These are phyloP conservation scores for Ustilago bromivora DNA, from an alignment of 1,284 basidiomycete species.

Conservation along the genomic window DNA sequence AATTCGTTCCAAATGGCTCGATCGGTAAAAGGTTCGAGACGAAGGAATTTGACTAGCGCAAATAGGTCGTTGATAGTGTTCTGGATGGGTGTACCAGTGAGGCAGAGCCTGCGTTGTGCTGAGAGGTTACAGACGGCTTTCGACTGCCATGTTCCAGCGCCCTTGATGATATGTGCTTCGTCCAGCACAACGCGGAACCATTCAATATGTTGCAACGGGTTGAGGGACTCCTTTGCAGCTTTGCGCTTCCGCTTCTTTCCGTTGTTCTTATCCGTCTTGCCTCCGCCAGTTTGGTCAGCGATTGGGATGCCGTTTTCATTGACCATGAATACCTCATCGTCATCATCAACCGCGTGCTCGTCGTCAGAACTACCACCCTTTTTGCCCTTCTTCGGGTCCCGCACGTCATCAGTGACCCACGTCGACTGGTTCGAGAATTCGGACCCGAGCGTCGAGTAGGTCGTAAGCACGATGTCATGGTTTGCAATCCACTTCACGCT, in stretches of 20 bases:
- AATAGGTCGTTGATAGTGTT: slow-evolving; percentile 98
- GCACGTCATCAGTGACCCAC: slow-evolving; percentile 50
- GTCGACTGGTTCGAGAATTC: slow-evolving; percentile 87
- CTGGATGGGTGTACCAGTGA: slow-evolving; percentile 98
- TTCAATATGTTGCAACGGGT: slow-evolving; percentile 92
- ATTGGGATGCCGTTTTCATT: slow-evolving; percentile 75
- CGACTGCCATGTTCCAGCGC: slow-evolving; percentile 90
- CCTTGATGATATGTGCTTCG: slow-evolving; percentile 94
- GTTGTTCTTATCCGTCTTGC: slow-evolving; percentile 53
- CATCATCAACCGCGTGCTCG: slow-evolving; percentile 72
- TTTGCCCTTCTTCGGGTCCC: slow-evolving; percentile 33
- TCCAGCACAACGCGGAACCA: slow-evolving; percentile 99
- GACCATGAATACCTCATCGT: slow-evolving; percentile 74
- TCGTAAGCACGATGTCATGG: slow-evolving; percentile 97
- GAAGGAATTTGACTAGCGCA: slow-evolving; percentile 94
- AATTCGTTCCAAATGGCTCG: slow-evolving; percentile 92
- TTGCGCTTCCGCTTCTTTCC: slow-evolving; percentile 72
- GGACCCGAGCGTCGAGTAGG: slow-evolving; percentile 92
- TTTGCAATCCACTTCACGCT: slow-evolving; percentile 87
- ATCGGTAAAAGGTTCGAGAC: slow-evolving; percentile 90
- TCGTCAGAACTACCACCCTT: slow-evolving; percentile 24
- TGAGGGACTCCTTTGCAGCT: slow-evolving; percentile 75
- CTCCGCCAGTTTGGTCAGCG: slow-evolving; percentile 26
- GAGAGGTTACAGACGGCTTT: slow-evolving; percentile 93
- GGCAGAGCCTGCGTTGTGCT: slow-evolving; percentile 89